phyloP scores from a whole-genome alignment of 768 basidiomycete genomes.

The Tricholoma sp. region DNA sequence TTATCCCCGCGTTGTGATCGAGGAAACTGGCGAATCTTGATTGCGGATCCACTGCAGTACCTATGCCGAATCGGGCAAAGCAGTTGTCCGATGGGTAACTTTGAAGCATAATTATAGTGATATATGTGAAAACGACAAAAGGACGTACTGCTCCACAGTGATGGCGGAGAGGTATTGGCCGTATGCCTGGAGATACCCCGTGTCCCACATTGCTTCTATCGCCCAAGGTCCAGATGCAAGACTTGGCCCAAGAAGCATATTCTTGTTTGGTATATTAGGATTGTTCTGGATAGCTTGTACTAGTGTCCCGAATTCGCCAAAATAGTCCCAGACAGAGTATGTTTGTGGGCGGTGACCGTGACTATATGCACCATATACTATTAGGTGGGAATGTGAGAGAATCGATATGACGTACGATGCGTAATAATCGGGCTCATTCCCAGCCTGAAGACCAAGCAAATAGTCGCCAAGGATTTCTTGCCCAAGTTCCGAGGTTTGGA shows the following conservation, averaged over 20 bases:
- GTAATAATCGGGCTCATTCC: slow-evolving; percentile 61
- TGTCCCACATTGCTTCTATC: slow-evolving; percentile 48
- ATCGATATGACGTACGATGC: slow-evolving; percentile 6
- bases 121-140: slow-evolving; percentile 10
- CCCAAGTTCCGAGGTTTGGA: slow-evolving; percentile 52
- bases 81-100: slow-evolving; percentile 66
- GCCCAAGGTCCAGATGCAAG: slow-evolving; percentile 48
- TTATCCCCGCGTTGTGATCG: slow-evolving; percentile 50
- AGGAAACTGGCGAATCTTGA: slow-evolving; percentile 54
- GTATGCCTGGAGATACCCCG: slow-evolving; percentile 45
- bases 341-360: neutral
- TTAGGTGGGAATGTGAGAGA: neutral
- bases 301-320: slow-evolving; percentile 46
- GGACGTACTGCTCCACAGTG: slow-evolving; percentile 53
- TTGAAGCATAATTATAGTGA: slow-evolving; percentile 19
- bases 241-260: slow-evolving; percentile 56
- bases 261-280: slow-evolving; percentile 25
- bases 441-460: slow-evolving; percentile 58
- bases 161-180: slow-evolving; percentile 34
- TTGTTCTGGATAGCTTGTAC: slow-evolving; percentile 39
- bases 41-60: slow-evolving; percentile 38
- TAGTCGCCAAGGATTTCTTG: slow-evolving; percentile 59
- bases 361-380: neutral
- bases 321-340: slow-evolving; percentile 32
- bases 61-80: slow-evolving; percentile 41